A percentile compares a stretch with the other conserved stretches of the same genome.
These are phyloP conservation scores for Dactylorhiza incarnata DNA, from an alignment of 106 monocot species.

Conservation along the genomic window DNA sequence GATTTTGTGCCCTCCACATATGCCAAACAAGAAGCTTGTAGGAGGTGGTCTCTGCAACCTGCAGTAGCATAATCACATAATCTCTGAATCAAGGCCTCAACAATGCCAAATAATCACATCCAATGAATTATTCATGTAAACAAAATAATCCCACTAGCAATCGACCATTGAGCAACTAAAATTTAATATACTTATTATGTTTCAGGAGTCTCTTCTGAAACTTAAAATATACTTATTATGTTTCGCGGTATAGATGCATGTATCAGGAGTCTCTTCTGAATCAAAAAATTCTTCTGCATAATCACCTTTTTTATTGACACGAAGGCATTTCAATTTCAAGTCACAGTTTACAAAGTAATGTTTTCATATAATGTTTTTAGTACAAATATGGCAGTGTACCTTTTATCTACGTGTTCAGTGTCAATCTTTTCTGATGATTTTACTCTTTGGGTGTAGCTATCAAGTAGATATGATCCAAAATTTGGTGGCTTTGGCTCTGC, in stretches of 20 bases:
- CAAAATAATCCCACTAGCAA: neutral
- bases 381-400: neutral
- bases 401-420: neutral
- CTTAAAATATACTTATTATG: neutral
- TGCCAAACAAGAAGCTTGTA: too few relatives aligned
- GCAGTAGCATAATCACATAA: too few relatives aligned
- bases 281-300: neutral
- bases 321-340: neutral
- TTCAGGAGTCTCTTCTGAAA: neutral
- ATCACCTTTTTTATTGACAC: neutral
- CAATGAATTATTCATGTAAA: neutral
- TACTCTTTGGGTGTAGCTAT: slow-evolving; percentile 31
- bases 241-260: neutral
- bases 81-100: too few relatives aligned
- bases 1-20: too few relatives aligned
- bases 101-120: neutral
- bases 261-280: neutral
- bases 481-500: slow-evolving; percentile 94
- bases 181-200: neutral
- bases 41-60: too few relatives aligned
- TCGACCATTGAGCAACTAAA: neutral
- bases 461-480: slow-evolving; percentile 58
- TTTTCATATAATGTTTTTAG: neutral
- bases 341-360: neutral
- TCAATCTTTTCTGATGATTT: neutral